Percentiles rank a stretch among this genome's conserved stretches.
Evolutionary conservation across 805 yeast species (phyloP).

Genomic region (Metschnikowia aberdeeniae): DNA sequence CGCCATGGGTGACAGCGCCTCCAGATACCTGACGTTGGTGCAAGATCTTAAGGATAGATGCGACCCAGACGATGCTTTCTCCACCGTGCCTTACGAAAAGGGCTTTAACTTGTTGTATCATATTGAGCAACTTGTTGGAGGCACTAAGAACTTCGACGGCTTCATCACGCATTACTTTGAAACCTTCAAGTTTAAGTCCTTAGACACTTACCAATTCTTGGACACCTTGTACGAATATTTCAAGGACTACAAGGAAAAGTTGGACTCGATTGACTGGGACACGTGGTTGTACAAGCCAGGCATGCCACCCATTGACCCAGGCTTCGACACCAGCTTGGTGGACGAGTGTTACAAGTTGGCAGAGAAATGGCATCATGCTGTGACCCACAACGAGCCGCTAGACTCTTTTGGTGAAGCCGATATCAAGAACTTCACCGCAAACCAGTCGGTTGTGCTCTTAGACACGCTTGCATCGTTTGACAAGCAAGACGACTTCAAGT

Average conservation of each 20-base stretch:
- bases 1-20: constrained; percentile 54
- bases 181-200: constrained; percentile 62
- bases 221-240: constrained; percentile 71
- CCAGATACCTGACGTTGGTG: constrained; percentile 57
- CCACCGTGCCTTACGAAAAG: constrained; percentile 86
- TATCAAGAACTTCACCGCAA: constrained; percentile 57
- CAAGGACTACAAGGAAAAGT: constrained; percentile 41
- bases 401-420: constrained; percentile 45
- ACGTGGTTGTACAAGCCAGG: constrained; percentile 80
- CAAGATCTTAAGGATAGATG: constrained; percentile 64
- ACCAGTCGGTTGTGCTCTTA: constrained; percentile 75
- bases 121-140: constrained; percentile 68
- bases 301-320: constrained; percentile 77
- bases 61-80: constrained; percentile 89
- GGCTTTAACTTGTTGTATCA: constrained; percentile 77
- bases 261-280: constrained; percentile 79
- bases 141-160: constrained; percentile 62
- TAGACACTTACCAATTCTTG: constrained; percentile 78
- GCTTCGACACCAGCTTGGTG: constrained; percentile 74
- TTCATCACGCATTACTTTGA: constrained; percentile 75
- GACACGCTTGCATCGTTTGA: constrained; percentile 57
- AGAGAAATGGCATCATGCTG: constrained; percentile 53
- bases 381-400: constrained; percentile 19
- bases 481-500: constrained; percentile 34
- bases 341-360: constrained; percentile 68